Base-by-base conservation (phyloP, 768 basidiomycete species). In the Piloderma croceum region DNA sequence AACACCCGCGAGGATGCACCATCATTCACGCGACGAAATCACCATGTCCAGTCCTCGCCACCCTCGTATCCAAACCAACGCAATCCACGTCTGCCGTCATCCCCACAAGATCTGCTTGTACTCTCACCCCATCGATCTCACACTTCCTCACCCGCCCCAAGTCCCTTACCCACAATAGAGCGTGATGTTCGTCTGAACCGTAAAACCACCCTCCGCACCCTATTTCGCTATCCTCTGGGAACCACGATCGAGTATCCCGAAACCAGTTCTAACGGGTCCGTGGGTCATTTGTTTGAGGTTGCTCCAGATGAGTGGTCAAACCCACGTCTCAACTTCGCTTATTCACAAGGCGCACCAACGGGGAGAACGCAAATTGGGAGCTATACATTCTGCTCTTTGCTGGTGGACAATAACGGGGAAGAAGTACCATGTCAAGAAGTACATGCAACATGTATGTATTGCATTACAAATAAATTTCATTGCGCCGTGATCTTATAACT, bases 371-470 rank as follows among this genome's bases (percentile, higher is more conserved):
- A 42, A 25, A 36, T 33, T 24, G 43, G 48, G 17, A 17, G 36
- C 2, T 21, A 39, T 7, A 38, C 45, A 21, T 36, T 6, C 12
- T 47, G 40, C 31, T 13, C 4, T 12, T 34, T 51, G 13, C 42
- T 48, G 10, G 31, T 37, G 2, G 43, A 44, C 23, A 35, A 38
- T 37, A 29, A 11, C 6, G 38, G 34, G 6, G n/a, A 12, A 17
- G n/a, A 23, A 7, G 47, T 52, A 25, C 51, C 44, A 23, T 49
- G 51, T 40, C 17, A 20, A 5, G 37, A 44, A 38, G 27, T 32
- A 18, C 48, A 52, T 37, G 41, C 41, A 27, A 52, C 48, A 17
- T 52, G 51, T 52, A 43, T 33, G 51, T 49, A n/a, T n/a, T n/a
- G n/a, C n/a, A n/a, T n/a, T n/a, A n/a, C n/a, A n/a, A n/a, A n/a